Conservation (phyloP, 192 early-diverging fungal species). For the Dimargaris cristalligena region DNA sequence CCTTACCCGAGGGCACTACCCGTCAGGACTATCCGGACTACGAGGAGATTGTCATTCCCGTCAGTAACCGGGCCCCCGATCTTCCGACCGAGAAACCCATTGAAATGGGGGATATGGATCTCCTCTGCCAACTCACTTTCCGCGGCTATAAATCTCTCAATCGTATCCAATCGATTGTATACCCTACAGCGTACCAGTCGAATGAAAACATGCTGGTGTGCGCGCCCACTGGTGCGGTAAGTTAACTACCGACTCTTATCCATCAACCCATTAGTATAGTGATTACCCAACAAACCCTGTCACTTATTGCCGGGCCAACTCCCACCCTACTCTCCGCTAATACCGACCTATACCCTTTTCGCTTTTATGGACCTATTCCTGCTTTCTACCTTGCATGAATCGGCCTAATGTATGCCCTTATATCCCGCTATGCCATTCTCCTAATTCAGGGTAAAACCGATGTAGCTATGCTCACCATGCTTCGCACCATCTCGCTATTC, state of each 20-base stretch:
- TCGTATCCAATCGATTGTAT: constrained; percentile 90
- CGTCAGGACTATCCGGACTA: constrained; percentile 63
- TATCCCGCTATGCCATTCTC: too few species aligned
- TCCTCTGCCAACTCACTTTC: constrained; percentile 59
- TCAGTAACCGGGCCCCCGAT: constrained; percentile 44
- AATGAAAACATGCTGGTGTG: constrained; percentile 98
- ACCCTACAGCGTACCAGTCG: constrained; percentile 80
- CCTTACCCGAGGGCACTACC: constrained; percentile 57
- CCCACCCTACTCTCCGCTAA: too few species aligned
- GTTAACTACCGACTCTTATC: too few species aligned
- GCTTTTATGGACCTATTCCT: too few species aligned
- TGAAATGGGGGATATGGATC: constrained; percentile 51
- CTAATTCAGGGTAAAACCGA: constrained; percentile 78
- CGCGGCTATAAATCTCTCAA: constrained; percentile 77
- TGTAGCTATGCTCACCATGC: constrained; percentile 84
- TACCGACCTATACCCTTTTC: too few species aligned
- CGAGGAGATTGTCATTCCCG: constrained; percentile 84
- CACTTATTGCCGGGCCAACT: too few species aligned
- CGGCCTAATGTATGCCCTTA: too few species aligned
- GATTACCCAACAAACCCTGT: too few species aligned
- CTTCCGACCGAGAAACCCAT: constrained; percentile 48
- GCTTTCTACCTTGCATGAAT: too few species aligned
- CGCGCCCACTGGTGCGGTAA: constrained; percentile 89
- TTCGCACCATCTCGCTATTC: constrained; percentile 61
- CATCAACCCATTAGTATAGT: too few species aligned